phyloP scores from a whole-genome alignment of 1,284 basidiomycete genomes.

The Phylloboletellus chloephorus region DNA sequence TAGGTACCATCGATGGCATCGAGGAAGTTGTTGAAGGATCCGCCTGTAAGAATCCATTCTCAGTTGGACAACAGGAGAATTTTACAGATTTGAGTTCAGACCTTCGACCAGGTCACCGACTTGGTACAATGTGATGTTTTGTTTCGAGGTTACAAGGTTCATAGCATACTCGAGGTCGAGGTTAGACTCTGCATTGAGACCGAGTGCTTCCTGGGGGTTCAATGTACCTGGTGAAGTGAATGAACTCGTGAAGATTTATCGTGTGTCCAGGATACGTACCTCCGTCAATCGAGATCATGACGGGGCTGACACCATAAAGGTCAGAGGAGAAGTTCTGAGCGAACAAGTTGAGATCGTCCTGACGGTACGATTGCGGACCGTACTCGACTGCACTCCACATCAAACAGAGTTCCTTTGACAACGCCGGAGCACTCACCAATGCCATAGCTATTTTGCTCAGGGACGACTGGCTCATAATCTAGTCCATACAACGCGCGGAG shows the following conservation, averaged over 20 bases:
- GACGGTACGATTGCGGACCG: conserved; percentile 34
- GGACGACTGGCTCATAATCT: conserved; percentile 23
- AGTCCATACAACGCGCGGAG: conserved; percentile 35
- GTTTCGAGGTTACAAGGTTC: conserved; percentile 36
- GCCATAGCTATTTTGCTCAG: conserved; percentile 33
- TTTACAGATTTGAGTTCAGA: conserved; percentile 14
- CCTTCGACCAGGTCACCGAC: conserved; percentile 40
- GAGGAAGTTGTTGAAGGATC: conserved; percentile 45
- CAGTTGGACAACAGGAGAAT: no score
- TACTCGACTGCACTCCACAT: conserved; percentile 21
- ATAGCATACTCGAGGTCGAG: conserved; percentile 50
- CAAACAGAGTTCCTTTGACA: no score
- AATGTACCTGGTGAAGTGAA: no score
- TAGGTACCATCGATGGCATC: conserved; percentile 45
- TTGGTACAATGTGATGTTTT: conserved; percentile 41
- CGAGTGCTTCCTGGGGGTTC: no score
- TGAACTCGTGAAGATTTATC: no score
- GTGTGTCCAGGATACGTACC: conserved; percentile 13
- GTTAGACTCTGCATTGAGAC: conserved; percentile 44
- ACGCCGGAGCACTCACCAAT: conserved; percentile 21
- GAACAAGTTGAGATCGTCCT: conserved; percentile 43
- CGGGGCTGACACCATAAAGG: conserved; percentile 17
- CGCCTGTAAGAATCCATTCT: conserved; percentile 32
- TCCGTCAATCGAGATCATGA: conserved; percentile 28
- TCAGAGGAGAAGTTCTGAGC: conserved; percentile 30